Evolutionary conservation across 768 basidiomycete genomes (phyloP).

Genomic region (Agaricus bisporus): DNA sequence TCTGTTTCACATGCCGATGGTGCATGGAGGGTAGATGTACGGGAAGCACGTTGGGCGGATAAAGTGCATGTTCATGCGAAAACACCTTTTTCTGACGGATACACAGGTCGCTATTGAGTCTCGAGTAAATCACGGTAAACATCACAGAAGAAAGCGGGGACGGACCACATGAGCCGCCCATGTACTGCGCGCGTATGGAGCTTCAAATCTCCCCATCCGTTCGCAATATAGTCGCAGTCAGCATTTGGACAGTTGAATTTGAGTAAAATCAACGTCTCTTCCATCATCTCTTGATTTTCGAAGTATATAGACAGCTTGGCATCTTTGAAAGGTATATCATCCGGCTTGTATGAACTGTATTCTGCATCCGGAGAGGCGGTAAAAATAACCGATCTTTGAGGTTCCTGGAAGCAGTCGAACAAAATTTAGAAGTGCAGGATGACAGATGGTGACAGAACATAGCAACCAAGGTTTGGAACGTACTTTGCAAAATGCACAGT

Average conservation of each 20-base stretch:
- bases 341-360: constrained; percentile 54
- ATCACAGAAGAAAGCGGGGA: constrained; percentile 7
- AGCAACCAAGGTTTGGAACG: constrained; percentile 13
- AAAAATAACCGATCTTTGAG: constrained; percentile 71
- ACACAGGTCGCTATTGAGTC: constrained; percentile 66
- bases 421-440: background rate
- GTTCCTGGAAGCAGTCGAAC: constrained; percentile 39
- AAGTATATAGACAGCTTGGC: constrained; percentile 73
- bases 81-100: constrained; percentile 90
- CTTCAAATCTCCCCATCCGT: constrained; percentile 88
- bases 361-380: constrained; percentile 56
- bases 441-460: background rate
- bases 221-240: constrained; percentile 77
- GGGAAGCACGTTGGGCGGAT: constrained; percentile 53
- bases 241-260: constrained; percentile 91
- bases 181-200: constrained; percentile 76
- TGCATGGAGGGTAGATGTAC: constrained; percentile 74
- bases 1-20: constrained; percentile 30
- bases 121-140: background rate
- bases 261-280: constrained; percentile 84
- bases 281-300: constrained; percentile 92
- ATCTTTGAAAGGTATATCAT: constrained; percentile 59
- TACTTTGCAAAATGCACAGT: constrained; percentile 97
- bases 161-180: constrained; percentile 76
- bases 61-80: constrained; percentile 88